Evolutionary conservation across 202 grass and related monocot species (phyloP).

Genomic region (Setaria viridis): DNA sequence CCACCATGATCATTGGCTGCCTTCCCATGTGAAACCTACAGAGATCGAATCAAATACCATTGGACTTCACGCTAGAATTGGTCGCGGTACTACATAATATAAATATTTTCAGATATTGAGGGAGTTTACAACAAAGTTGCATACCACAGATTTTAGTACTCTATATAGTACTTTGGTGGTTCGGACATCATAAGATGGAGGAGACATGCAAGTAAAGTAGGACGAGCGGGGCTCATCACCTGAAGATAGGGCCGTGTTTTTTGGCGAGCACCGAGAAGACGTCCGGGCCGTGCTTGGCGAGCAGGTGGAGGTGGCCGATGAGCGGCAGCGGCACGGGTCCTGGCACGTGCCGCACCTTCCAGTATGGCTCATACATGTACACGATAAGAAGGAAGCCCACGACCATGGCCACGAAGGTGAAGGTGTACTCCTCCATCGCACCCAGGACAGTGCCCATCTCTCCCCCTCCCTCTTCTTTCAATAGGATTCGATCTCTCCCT

Average conservation of each 20-base stretch:
- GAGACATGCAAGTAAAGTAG: no score
- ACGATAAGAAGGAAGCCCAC: constrained; percentile 47
- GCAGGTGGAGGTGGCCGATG: constrained; percentile 60
- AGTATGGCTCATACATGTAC: constrained; percentile 58
- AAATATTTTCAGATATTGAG: no score
- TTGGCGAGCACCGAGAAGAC: constrained; percentile 53
- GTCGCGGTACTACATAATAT: no score
- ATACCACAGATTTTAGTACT: no score
- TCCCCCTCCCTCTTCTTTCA: no score
- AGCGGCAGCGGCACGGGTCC: constrained; percentile 51
- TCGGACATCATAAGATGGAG: no score
- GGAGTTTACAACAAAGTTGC: no score
- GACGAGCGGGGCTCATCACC: constrained; percentile 20
- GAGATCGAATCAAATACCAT: no score
- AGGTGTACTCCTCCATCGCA: not conserved
- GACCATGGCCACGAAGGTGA: constrained; percentile 33
- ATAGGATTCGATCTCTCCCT: no score
- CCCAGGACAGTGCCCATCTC: not conserved
- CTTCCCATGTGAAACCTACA: constrained; percentile 61
- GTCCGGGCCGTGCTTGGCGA: constrained; percentile 60
- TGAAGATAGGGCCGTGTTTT: constrained; percentile 64
- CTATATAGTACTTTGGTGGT: no score
- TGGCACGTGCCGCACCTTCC: constrained; percentile 67
- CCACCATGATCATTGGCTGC: constrained; percentile 49
- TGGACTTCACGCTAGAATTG: no score